These are phyloP conservation scores for Pascua sp. DNA, from an alignment of 1,284 basidiomycete genomes.

Conservation along the genomic window DNA sequence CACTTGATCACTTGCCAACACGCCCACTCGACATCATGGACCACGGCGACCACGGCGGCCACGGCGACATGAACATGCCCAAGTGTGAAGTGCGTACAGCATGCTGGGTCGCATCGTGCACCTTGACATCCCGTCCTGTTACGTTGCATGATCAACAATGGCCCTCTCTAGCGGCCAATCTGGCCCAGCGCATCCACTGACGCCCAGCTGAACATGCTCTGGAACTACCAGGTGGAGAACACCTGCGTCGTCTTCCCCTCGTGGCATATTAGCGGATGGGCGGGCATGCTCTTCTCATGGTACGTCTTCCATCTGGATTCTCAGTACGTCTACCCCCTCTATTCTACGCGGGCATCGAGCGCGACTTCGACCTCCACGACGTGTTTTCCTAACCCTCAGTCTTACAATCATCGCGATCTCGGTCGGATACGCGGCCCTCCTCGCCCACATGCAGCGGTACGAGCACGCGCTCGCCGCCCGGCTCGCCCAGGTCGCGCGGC, in stretches of 20 bases:
- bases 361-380: too few species aligned
- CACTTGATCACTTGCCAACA: neutral
- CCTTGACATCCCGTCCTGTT: too few species aligned
- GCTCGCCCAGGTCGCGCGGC: slow-evolving; percentile 22
- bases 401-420: slow-evolving; percentile 37
- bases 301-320: slow-evolving; percentile 15
- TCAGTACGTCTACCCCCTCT: slow-evolving; percentile 26
- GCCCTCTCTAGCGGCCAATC: too few species aligned
- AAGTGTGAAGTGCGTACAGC: slow-evolving; percentile 4
- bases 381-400: slow-evolving; percentile 17
- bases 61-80: slow-evolving; percentile 10
- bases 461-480: slow-evolving; percentile 35
- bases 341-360: neutral
- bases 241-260: slow-evolving; percentile 45
- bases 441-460: slow-evolving; percentile 31
- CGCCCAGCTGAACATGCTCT: slow-evolving; percentile 50
- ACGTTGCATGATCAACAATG: neutral
- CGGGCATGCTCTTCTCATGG: slow-evolving; percentile 47
- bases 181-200: neutral
- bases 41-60: slow-evolving; percentile 17
- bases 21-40: slow-evolving; percentile 11
- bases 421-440: slow-evolving; percentile 39
- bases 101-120: too few species aligned
- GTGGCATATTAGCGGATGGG: slow-evolving; percentile 43
- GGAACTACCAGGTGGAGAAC: slow-evolving; percentile 46